Base-by-base conservation (phyloP, 2,329 filamentous ascomycete genomes). In the Neopestalotiopsis clavispora region DNA sequence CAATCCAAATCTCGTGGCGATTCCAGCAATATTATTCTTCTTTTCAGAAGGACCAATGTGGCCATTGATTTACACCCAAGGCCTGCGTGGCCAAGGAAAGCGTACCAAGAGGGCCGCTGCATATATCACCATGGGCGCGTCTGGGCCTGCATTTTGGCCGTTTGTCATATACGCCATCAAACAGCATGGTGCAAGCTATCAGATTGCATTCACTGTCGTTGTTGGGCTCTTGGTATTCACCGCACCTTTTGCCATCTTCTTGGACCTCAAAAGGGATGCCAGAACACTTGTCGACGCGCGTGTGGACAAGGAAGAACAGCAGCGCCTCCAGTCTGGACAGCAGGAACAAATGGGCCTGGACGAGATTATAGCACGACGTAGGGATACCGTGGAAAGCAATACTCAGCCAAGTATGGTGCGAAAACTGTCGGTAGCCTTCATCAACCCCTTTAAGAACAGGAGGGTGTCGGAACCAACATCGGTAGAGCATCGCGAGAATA, bases 31-130 rank as follows among this genome's bases (percentile, higher is more conserved):
- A 52, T 74, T 95, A 34, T 92, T 92, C 71, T 91, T 94, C 72
- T 94, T 97, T 79, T 94, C 93, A 75, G 93, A 95, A 78, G 92
- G 91, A 0, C 93, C 94, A 65, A 89, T 94, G 73, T 97, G 93
- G 84, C 94, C 94, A 0, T 90, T 95, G 1, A 90, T 96, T 69
- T 94, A 94, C 73, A 90, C 92, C 3, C 86, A 96, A 13, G 92
- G 92, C 3, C 90, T 97, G 69, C 89, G 93, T 2, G 94, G 94
- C 0, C 88, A 97, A 64, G 94, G 94, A 0, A 86, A 88, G n/a
- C 87, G 93, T 72, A 94, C 92, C 4, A 97, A 97, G 81, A 87
- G 91, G 62, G 93, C 92, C 0, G 91, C 92, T 0, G 92, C 91
- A 1, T 93, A 89, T 78, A 90, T 97, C 72, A 93, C 95, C 1